Conservation (phyloP, 2,329 filamentous ascomycete species). For the Ceratocystis diversiconidia region DNA sequence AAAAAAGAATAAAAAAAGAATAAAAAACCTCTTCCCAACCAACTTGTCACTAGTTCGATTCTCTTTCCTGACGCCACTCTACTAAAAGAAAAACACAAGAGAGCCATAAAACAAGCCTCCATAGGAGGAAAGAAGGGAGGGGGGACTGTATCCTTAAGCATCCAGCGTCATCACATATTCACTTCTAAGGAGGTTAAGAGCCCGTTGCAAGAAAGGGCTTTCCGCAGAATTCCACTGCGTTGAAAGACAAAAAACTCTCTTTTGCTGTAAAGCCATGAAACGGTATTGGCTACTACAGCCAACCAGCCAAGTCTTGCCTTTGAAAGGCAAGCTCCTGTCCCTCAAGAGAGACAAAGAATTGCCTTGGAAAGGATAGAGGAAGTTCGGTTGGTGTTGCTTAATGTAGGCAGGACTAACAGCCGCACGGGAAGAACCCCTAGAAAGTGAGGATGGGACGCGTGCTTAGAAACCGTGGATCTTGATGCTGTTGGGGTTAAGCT, state of each 20-base stretch:
- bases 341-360: neutral
- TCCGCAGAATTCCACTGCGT: slow-evolving; percentile 16
- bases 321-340: neutral
- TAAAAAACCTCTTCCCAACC: too few species aligned
- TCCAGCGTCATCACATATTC: too few species aligned
- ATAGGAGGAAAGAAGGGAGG: too few species aligned
- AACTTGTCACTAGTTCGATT: too few species aligned
- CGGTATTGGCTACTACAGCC: neutral
- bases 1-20: neutral
- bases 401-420: slow-evolving; percentile 15
- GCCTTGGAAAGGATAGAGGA: neutral
- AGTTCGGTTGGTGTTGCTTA: too few species aligned
- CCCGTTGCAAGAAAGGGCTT: slow-evolving; percentile 14
- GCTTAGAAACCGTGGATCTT: slow-evolving; percentile 55
- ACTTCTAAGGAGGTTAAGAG: neutral
- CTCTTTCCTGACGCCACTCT: slow-evolving; percentile 5
- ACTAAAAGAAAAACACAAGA: too few species aligned
- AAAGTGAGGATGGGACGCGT: slow-evolving; percentile 14
- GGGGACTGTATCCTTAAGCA: neutral
- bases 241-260: slow-evolving; percentile 12
- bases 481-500: slow-evolving; percentile 91
- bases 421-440: neutral
- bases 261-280: neutral
- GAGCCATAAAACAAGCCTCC: too few species aligned
- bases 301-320: neutral